phyloP scores from a whole-genome alignment of 1,284 basidiomycete genomes.

The Irpex lacteus region DNA sequence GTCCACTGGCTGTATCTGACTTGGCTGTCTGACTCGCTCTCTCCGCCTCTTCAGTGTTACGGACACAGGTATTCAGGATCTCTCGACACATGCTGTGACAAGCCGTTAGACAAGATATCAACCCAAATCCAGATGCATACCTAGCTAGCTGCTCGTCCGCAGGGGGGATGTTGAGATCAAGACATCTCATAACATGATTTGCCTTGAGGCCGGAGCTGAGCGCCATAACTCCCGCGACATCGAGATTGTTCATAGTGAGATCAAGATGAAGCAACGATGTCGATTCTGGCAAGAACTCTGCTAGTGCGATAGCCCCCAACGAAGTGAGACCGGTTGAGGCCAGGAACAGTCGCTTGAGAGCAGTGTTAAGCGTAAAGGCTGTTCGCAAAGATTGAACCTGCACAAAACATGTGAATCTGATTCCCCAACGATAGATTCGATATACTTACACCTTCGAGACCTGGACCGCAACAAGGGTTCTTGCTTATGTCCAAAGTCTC shows the following conservation, averaged over 20 bases:
- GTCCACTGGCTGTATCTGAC: slow-evolving; percentile 29
- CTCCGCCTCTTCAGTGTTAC: slow-evolving; percentile 87
- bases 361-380: slow-evolving; percentile 90
- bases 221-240: slow-evolving; percentile 91
- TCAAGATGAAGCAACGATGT: slow-evolving; percentile 86
- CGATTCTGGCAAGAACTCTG: slow-evolving; percentile 94
- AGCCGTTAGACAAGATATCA: not conserved
- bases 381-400: slow-evolving; percentile 88
- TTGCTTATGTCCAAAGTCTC: slow-evolving; percentile 93
- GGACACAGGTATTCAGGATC: slow-evolving; percentile 79
- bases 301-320: slow-evolving; percentile 89
- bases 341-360: slow-evolving; percentile 91
- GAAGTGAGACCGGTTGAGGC: slow-evolving; percentile 81
- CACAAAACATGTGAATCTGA: not conserved
- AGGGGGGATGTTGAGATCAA: slow-evolving; percentile 91
- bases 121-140: slow-evolving; percentile 36
- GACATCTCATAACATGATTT: slow-evolving; percentile 85
- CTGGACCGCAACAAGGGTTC: slow-evolving; percentile 91
- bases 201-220: slow-evolving; percentile 81
- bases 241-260: slow-evolving; percentile 78
- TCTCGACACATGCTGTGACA: slow-evolving; percentile 65
- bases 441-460: slow-evolving; percentile 74
- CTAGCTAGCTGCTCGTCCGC: slow-evolving; percentile 87
- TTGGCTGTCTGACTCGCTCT: slow-evolving; percentile 35
- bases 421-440: not conserved